Conservation (phyloP, 2,329 filamentous ascomycete species). For the Paraphaeosphaeria minitans region DNA sequence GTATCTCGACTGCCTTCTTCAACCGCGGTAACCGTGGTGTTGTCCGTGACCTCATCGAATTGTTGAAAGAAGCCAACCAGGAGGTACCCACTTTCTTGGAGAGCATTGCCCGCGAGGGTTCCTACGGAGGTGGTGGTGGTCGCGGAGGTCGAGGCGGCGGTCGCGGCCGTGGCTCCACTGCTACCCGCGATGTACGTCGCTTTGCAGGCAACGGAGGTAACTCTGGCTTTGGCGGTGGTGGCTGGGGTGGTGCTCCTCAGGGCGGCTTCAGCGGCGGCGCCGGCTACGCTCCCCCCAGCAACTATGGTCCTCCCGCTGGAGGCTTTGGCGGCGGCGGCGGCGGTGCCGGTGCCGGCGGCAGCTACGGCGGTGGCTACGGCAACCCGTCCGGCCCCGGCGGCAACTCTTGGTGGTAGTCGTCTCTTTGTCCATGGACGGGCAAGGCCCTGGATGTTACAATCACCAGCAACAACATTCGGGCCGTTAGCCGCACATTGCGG, state of each 20-base stretch:
- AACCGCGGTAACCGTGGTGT: constrained; percentile 99
- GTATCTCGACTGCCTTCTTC: constrained; percentile 97
- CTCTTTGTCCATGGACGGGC: constrained; percentile 27
- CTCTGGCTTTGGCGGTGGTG: constrained; percentile 52
- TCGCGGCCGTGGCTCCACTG: constrained; percentile 69
- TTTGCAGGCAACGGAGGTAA: constrained; percentile 60
- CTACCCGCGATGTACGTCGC: constrained; percentile 85
- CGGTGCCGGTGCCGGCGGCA: constrained; percentile 45
- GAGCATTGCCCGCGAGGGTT: constrained; percentile 93
- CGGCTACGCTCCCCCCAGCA: constrained; percentile 50
- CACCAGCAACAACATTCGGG: constrained; percentile 28
- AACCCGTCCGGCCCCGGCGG: constrained; percentile 68
- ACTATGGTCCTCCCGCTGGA: constrained; percentile 66
- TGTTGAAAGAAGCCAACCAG: constrained; percentile 98
- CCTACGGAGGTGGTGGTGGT: constrained; percentile 73
- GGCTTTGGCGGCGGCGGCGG: constrained; percentile 55
- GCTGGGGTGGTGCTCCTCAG: constrained; percentile 45
- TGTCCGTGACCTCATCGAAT: constrained; percentile 93
- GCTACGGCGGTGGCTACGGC: constrained; percentile 65
- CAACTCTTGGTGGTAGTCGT: constrained; percentile 70
- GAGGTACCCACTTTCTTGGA: constrained; percentile 94
- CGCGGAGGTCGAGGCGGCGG: constrained; percentile 69
- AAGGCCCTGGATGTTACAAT: constrained; percentile 34
- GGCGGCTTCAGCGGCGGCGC: constrained; percentile 46
- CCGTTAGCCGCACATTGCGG: constrained; percentile 25